Evolutionary conservation across 768 basidiomycete genomes (phyloP).

Genomic region (Hydnum rufescens): DNA sequence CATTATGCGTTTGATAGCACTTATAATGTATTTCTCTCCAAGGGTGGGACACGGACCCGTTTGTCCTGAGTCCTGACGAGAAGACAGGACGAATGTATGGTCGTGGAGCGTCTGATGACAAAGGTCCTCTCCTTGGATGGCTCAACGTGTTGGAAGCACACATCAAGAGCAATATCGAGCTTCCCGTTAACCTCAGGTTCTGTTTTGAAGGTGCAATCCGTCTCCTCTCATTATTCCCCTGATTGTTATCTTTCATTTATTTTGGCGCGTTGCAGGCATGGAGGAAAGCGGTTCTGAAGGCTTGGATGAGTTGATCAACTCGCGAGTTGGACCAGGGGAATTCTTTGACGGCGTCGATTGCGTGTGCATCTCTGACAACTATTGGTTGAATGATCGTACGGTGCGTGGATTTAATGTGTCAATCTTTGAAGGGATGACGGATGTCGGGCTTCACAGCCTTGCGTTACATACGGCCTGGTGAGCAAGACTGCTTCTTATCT

Average conservation of each 20-base stretch:
- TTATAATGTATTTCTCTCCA: background rate
- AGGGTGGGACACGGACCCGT: constrained; percentile 81
- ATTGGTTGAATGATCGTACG: constrained; percentile 78
- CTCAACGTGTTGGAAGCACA: constrained; percentile 81
- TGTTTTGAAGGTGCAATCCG: constrained; percentile 53
- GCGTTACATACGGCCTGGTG: constrained; percentile 60
- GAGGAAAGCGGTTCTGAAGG: constrained; percentile 89
- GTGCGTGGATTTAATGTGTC: constrained; percentile 6
- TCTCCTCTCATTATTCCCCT: background rate
- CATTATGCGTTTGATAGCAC: background rate
- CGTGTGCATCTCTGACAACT: constrained; percentile 92
- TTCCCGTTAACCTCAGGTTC: constrained; percentile 79
- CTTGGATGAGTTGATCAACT: constrained; percentile 59
- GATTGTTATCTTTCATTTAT: background rate
- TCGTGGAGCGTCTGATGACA: constrained; percentile 79
- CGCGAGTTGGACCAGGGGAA: constrained; percentile 30
- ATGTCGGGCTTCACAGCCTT: constrained; percentile 22
- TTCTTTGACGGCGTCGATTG: constrained; percentile 83
- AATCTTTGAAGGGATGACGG: constrained; percentile 11
- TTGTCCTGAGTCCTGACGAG: constrained; percentile 39
- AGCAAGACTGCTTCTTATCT: constrained; percentile 1
- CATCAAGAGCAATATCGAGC: constrained; percentile 33
- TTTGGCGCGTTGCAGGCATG: constrained; percentile 32
- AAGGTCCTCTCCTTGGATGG: constrained; percentile 80
- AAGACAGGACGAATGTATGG: constrained; percentile 49